Conservation (phyloP, 2,329 filamentous ascomycete species). For the Cladophialophora chaetospira region DNA sequence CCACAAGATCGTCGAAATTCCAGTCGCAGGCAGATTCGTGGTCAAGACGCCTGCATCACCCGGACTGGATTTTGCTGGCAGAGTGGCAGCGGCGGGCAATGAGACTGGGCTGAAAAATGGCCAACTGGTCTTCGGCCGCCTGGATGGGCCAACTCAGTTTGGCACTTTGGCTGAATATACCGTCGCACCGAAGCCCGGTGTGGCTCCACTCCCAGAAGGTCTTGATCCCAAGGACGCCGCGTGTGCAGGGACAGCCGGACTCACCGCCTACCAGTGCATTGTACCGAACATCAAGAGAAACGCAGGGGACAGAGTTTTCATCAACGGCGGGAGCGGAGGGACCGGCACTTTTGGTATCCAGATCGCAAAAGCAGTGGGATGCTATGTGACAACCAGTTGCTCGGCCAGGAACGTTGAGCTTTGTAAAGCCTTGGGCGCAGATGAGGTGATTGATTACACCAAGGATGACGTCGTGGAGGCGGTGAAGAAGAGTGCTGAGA, state of each 20-base stretch:
- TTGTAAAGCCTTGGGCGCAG: constrained; percentile 61
- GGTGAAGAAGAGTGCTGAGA: constrained; percentile 45
- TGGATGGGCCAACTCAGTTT: constrained; percentile 37
- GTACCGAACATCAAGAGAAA: constrained; percentile 46
- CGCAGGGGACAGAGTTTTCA: constrained; percentile 59
- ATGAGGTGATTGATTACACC: constrained; percentile 65
- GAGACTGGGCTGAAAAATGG: constrained; percentile 39
- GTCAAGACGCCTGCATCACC: constrained; percentile 51
- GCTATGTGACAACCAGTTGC: constrained; percentile 61
- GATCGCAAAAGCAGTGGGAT: constrained; percentile 63
- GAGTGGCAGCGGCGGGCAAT: constrained; percentile 42
- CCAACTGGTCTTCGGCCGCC: constrained; percentile 51
- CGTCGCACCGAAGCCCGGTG: constrained; percentile 37
- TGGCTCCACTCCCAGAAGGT: constrained; percentile 47
- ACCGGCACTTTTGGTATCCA: constrained; percentile 64
- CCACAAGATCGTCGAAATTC: constrained; percentile 62
- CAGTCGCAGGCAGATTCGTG: constrained; percentile 43
- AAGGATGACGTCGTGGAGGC: constrained; percentile 49
- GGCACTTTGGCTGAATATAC: constrained; percentile 52
- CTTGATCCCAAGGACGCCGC: constrained; percentile 47
- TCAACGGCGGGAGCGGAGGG: constrained; percentile 67
- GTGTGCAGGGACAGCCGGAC: constrained; percentile 49
- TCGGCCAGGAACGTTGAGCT: constrained; percentile 60
- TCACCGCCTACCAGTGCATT: constrained; percentile 53
- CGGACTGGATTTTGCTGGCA: constrained; percentile 54